Base-by-base conservation (phyloP, 192 early-diverging fungal genomes). In the Spizellomyces sp. region DNA sequence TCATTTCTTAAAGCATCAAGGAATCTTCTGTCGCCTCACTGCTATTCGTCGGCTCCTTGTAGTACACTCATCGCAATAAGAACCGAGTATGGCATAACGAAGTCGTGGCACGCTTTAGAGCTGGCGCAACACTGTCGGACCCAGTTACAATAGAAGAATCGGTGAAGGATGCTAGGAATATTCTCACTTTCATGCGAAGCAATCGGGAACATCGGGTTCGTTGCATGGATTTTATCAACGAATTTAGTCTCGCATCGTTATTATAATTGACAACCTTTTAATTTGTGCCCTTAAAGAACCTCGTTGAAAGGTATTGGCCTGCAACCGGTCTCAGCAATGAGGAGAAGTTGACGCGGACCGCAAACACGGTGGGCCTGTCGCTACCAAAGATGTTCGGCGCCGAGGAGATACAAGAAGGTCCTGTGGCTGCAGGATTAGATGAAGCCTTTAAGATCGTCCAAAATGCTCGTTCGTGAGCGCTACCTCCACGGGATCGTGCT, bases 291-390 rank as follows among this genome's bases (percentile, higher is more conserved):
- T 71, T 10, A 27, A 42, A 78, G 70, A 74, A 76, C 63, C 62
- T 80, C 59, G 69, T 80, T 58, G 71, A 76, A 58, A 62, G 75
- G 21, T 80, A 80, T 68, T 80, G 79, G 79, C 79, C 79, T 10
- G 66, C 55, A 9, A 52, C 69, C 5, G 62, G 56, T 22, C 45
- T 80, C 21, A 66, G 74, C 14, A 43, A 63, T 48, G 70, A 67
- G 22, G 70, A 80, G 58, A 72, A 70, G 22, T 65, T 80, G 10
- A 64, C 64, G 14, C 43, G 65, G 67, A 80, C 79, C 19, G 79
- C 79, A 6, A 71, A 76, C 50, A 70, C 67, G 9, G 79, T 80
- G 27, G 79, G 79, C 42, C 55, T 80, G n/a, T 47, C 55, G 14
- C 57, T 80, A 36, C 79, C 79, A 19, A 70, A 76, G 55, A 65